Conservation (phyloP, 2,329 filamentous ascomycete genomes). For the Dothiorella sarmentorum region DNA sequence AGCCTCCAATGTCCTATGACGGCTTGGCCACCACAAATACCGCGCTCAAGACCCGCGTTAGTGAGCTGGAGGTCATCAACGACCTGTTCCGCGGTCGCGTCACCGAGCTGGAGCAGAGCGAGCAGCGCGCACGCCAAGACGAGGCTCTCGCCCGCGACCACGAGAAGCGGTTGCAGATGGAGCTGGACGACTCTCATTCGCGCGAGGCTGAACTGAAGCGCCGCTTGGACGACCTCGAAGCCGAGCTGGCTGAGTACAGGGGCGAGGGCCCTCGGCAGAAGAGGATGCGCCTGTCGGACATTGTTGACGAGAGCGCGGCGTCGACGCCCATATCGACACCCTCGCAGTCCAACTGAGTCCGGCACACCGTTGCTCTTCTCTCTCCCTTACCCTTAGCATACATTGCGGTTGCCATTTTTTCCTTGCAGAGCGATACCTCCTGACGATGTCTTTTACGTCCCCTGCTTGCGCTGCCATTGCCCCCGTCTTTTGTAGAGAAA, state of each 20-base stretch:
- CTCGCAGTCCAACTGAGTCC: slow-evolving; percentile 18
- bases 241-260: slow-evolving; percentile 23
- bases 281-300: slow-evolving; percentile 55
- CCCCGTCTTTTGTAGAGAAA: background rate
- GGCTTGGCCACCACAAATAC: slow-evolving; percentile 77
- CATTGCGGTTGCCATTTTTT: background rate
- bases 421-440: slow-evolving; percentile 14
- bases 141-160: slow-evolving; percentile 53
- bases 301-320: slow-evolving; percentile 45
- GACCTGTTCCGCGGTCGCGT: slow-evolving; percentile 66
- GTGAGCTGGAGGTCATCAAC: slow-evolving; percentile 91
- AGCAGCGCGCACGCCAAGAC: slow-evolving; percentile 62
- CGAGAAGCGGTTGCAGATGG: slow-evolving; percentile 55
- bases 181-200: slow-evolving; percentile 70
- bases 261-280: slow-evolving; percentile 50
- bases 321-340: slow-evolving; percentile 31
- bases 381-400: background rate
- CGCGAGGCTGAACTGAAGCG: slow-evolving; percentile 80
- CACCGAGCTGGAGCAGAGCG: slow-evolving; percentile 71
- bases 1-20: slow-evolving; percentile 74
- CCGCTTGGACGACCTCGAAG: slow-evolving; percentile 64
- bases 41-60: slow-evolving; percentile 89
- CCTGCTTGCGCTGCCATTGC: background rate
- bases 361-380: background rate
- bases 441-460: slow-evolving; percentile 12